Base-by-base conservation (phyloP, 495 filamentous ascomycete species). In the Neurospora cerealis region DNA sequence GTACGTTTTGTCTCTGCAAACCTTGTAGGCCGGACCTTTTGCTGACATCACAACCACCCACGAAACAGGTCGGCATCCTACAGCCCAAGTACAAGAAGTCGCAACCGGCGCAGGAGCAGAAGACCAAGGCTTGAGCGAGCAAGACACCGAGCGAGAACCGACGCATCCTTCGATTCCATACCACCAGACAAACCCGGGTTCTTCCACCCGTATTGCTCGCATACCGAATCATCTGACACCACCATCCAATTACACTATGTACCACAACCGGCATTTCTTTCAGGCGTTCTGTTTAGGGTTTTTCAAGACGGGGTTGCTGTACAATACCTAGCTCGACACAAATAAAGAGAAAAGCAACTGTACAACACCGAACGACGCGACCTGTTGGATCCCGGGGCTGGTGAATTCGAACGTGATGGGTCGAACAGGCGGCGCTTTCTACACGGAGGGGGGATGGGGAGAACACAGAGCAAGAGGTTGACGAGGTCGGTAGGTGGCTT, bases 1-100 rank as follows among this genome's bases (percentile, higher is more conserved):
- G 96, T 97, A 85, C 70, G 92, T 83, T 1, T 66, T 32, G 5
- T 32, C 6, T 13, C 5, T 17, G 2, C 24, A 62, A 37, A 36
- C 4, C 10, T n/a, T 28, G 0, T 0, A 19, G 3, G 0, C 2
- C 6, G 54, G 24, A 32, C 11, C 11, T 32, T 17, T 28, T 19
- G 15, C 54, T 66, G 28, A 66, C 54, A 13, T 13, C 8, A 6
- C 54, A 32, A 62, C 15, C 28, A 17, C 24, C 24, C 54, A 32
- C 28, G 15, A 34, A 62, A 66, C 28, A 66, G 54, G 54, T 66
- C 24, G 28, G 28, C 13, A 34, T 66, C 7, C 24, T 66, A 36
- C 0, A 19, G 4, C 70, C 28, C 21, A 48, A 44, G 28, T 62
- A 17, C 39, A 34, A 69, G 34, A 60, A 28, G 21, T 11, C 48